phyloP scores from a whole-genome alignment of 2,329 filamentous ascomycete genomes.

The Penicillium polonicum region DNA sequence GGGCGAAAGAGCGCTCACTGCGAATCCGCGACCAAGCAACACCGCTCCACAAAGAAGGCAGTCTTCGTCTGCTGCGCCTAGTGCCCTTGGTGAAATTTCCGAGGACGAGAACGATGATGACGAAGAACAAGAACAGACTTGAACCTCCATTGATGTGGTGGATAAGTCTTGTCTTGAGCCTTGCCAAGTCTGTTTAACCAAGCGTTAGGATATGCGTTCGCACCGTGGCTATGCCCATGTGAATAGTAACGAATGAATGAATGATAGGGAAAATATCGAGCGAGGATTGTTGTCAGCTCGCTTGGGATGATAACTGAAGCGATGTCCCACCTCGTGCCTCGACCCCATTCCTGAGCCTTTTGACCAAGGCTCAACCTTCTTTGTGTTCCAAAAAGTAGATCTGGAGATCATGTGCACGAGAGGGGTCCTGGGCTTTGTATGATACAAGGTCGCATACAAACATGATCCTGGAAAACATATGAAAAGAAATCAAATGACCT shows the following conservation, averaged over 20 bases:
- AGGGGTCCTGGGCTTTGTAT: not conserved
- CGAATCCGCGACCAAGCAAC: slow-evolving; percentile 7
- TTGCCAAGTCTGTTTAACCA: not conserved
- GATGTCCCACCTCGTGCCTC: not conserved
- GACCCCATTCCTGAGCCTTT: not conserved
- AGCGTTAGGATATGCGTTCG: not conserved
- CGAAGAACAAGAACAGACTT: not conserved
- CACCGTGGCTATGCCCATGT: not conserved
- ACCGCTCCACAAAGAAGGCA: not conserved
- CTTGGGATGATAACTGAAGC: not conserved
- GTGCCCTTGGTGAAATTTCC: not conserved
- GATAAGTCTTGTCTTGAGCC: not conserved
- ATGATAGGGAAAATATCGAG: not conserved
- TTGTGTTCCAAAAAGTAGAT: not conserved
- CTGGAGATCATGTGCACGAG: not conserved
- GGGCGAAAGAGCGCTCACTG: slow-evolving; percentile 49
- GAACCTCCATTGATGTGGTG: not conserved
- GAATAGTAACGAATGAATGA: not conserved
- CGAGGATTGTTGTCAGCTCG: not conserved
- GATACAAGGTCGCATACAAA: not conserved
- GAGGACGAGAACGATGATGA: slow-evolving; percentile 3
- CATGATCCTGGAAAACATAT: not conserved
- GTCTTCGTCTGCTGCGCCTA: not conserved
- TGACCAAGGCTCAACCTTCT: not conserved
- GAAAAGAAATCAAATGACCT: not conserved